Conservation (phyloP, 306 rosid species). For the Malus asiatica region DNA sequence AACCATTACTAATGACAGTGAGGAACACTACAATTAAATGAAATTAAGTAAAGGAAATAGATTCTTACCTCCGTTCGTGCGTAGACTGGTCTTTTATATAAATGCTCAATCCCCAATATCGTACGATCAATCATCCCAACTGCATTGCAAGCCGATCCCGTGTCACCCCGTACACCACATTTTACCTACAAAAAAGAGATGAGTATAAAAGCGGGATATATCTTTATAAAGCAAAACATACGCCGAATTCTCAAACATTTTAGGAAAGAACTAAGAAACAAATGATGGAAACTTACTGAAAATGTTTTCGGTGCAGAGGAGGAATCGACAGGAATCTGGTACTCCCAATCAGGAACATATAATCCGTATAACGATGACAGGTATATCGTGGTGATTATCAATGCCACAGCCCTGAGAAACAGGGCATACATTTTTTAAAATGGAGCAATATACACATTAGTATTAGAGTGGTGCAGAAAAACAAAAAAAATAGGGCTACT, state of each 20-base stretch:
- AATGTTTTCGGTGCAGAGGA: conserved; percentile 38
- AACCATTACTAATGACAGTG: background rate
- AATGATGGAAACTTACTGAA: conserved; percentile 49
- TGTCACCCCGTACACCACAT: conserved; percentile 76
- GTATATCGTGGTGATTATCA: conserved; percentile 47
- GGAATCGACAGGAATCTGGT: conserved; percentile 43
- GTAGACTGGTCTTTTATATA: conserved; percentile 60
- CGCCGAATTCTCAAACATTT: background rate
- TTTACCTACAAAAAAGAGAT: conserved; percentile 46
- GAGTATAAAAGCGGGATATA: conserved; percentile 4
- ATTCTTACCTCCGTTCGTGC: conserved; percentile 55
- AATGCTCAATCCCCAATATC: conserved; percentile 63
- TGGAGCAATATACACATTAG: background rate
- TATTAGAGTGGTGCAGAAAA: background rate
- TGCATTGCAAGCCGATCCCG: conserved; percentile 82
- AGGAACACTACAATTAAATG: background rate
- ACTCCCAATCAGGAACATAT: conserved; percentile 91
- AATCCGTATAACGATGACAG: conserved; percentile 56
- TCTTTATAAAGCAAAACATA: background rate
- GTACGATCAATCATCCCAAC: conserved; percentile 85
- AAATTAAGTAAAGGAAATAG: background rate
- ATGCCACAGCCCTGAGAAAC: conserved; percentile 48
- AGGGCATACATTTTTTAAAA: background rate
- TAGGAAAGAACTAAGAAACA: background rate
- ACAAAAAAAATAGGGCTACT: background rate